phyloP scores from a whole-genome alignment of 306 rosid genomes.

The Lathyrus sativus region DNA sequence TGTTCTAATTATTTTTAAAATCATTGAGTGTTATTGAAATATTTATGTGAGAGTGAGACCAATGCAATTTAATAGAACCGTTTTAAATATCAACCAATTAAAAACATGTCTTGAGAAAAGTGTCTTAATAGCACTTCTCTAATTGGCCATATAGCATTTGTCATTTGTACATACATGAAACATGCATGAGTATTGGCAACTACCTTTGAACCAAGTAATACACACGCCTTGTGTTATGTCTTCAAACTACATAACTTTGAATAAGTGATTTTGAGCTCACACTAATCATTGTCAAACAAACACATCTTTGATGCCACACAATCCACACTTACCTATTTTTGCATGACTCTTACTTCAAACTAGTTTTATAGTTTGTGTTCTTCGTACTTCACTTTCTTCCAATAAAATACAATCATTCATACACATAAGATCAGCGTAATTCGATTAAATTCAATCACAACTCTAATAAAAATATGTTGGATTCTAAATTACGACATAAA shows the following conservation, averaged over 20 bases:
- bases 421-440: no score
- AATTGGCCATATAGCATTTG: background rate
- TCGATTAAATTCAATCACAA: fast-evolving
- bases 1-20: no score
- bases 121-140: background rate
- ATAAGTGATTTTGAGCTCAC: conserved; percentile 1
- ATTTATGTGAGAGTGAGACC: background rate
- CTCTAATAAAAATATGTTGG: background rate
- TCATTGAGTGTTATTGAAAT: background rate
- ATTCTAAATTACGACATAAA: background rate
- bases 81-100: background rate
- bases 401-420: no score
- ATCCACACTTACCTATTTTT: background rate
- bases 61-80: background rate
- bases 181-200: background rate
- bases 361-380: background rate
- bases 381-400: no score
- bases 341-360: background rate
- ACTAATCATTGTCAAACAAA: background rate
- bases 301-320: background rate
- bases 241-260: background rate
- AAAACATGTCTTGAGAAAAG: no score
- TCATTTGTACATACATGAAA: background rate
- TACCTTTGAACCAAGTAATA: background rate
- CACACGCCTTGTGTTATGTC: background rate